These are phyloP conservation scores for Scheffersomyces coipomensis DNA, from an alignment of 805 yeast genomes.

Conservation along the genomic window DNA sequence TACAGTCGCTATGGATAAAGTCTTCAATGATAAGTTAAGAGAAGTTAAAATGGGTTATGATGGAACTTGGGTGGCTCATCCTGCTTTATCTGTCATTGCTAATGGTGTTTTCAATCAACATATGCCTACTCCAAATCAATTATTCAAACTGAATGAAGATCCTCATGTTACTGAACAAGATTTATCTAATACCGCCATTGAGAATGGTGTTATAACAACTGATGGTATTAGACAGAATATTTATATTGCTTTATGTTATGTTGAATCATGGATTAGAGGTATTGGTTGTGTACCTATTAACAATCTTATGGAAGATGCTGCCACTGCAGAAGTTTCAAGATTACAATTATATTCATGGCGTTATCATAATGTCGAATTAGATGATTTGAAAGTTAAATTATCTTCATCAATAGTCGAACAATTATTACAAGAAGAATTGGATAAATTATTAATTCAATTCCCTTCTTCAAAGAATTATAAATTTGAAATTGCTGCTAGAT, in stretches of 20 bases:
- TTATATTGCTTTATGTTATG: slow-evolving; percentile 18
- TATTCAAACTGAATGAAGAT: slow-evolving; percentile 10
- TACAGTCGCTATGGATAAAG: slow-evolving; percentile 15
- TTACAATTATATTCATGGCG: slow-evolving; percentile 19
- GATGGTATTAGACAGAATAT: slow-evolving; percentile 17
- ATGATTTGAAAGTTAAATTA: slow-evolving; percentile 9
- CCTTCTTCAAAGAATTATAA: slow-evolving; percentile 7
- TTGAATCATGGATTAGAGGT: slow-evolving; percentile 20
- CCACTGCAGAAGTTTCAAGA: slow-evolving; percentile 22
- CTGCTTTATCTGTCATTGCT: slow-evolving; percentile 18
- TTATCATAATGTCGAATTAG: slow-evolving; percentile 13
- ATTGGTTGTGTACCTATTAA: slow-evolving; percentile 20
- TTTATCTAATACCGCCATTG: slow-evolving; percentile 14
- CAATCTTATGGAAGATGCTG: slow-evolving; percentile 22
- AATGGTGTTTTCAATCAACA: slow-evolving; percentile 14
- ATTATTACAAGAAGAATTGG: slow-evolving; percentile 13
- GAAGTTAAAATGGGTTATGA: slow-evolving; percentile 20
- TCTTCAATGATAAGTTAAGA: slow-evolving; percentile 16
- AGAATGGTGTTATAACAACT: slow-evolving; percentile 11
- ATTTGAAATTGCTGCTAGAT: slow-evolving; percentile 15
- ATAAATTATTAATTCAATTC: slow-evolving; percentile 5
- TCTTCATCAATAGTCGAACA: slow-evolving; percentile 12
- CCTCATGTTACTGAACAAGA: slow-evolving; percentile 11
- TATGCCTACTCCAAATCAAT: slow-evolving; percentile 23
- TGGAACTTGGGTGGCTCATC: slow-evolving; percentile 24